Evolutionary conservation across 208 protist species (phyloP), one percentile per base, ranked within the genome.

Genomic region (Acanthamoeba divionensis): DNA sequence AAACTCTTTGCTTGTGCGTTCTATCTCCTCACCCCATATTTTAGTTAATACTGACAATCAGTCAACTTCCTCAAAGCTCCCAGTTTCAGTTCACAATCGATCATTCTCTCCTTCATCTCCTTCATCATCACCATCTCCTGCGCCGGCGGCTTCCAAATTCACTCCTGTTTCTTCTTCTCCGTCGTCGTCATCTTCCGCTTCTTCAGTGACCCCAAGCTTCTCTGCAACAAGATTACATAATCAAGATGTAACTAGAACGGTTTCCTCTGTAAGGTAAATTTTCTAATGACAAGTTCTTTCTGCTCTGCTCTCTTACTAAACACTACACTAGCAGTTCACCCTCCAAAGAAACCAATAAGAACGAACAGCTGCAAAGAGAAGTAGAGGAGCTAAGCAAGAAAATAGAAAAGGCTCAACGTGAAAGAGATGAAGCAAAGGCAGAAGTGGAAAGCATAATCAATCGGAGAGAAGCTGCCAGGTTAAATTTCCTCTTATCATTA

Each of bases 401-500:
- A 36, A 29, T 82, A 26, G 71, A 82, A 3, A 33, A 29, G 48
- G 71, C 71, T 0, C 71, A 52, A 7, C 71, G 71, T 12, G 71
- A 82, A 52, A 82, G 41, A 36, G 71, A 82, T 18, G 62, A 82
- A 29, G 47, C 71, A 26, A n/a, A 18, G 24, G 48, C 48, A 15
- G 71, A 82, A 52, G 62, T 60, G 21, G 71, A 55, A 8, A 9
- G 10, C 45, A 82, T 82, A 45, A 8, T 82, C 6, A 24, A 82
- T 45, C 71, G 71, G 4, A 82, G 62, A 18, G 71, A 82, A 4
- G 71, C 71, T 1, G 71, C 71, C 71, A 79, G 67, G 67, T 52
- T 57, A 31, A 15, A 12, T n/a, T 10, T 31, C 60, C 7, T 18
- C 18, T 6, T 31, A 38, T 18, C 10, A 10, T 18, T 57, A 13